Percentiles rank a stretch among this genome's conserved stretches.
These are phyloP conservation scores for Meira miltonrushii DNA, from an alignment of 1,284 basidiomycete genomes.

Conservation along the genomic window DNA sequence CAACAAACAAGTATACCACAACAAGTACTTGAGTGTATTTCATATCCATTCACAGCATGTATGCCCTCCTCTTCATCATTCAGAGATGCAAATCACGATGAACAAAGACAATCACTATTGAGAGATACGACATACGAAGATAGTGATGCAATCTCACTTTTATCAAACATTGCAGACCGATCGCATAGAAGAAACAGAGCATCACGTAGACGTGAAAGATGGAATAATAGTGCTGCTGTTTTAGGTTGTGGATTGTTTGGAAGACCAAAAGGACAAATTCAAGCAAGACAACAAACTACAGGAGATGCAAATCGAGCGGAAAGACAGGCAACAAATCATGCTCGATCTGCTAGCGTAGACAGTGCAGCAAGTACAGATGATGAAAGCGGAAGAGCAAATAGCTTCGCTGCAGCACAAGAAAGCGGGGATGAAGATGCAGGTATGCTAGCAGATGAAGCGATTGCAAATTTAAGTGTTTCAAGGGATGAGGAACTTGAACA, in stretches of 20 bases:
- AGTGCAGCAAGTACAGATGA: background rate
- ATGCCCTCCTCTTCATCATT: background rate
- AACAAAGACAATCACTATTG: conserved; percentile 2
- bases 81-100: background rate
- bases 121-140: conserved; percentile 24
- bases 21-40: background rate
- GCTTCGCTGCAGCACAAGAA: conserved; percentile 13
- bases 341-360: conserved; percentile 1
- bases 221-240: conserved; percentile 10
- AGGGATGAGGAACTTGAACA: conserved; percentile 18
- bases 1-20: background rate
- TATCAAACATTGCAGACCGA: conserved; percentile 37
- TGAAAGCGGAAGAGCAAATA: conserved; percentile 19
- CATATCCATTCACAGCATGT: conserved; percentile 2
- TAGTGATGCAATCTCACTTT: conserved; percentile 39
- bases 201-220: conserved; percentile 2
- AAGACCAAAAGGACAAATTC: conserved; percentile 18
- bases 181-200: conserved; percentile 4
- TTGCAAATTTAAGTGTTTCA: conserved; percentile 21
- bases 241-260: conserved; percentile 21
- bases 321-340: conserved; percentile 7
- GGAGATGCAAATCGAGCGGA: background rate
- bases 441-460: conserved; percentile 32
- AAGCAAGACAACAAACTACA: conserved; percentile 5
- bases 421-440: conserved; percentile 34